Conservation (phyloP, 768 basidiomycete species). For the Bullera alba region DNA sequence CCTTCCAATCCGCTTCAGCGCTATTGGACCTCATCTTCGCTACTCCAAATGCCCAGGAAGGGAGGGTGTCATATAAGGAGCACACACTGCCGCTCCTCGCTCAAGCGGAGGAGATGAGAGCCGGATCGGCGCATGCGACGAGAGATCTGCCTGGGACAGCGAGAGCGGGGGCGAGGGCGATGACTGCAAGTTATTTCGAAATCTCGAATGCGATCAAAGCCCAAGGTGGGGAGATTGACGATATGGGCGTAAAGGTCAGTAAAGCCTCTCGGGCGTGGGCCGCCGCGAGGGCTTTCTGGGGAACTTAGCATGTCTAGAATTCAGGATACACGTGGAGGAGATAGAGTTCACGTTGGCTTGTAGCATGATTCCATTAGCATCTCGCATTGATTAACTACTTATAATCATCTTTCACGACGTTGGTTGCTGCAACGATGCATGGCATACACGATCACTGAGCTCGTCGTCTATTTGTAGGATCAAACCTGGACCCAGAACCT, state of each 20-base stretch:
- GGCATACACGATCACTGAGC: too few species aligned
- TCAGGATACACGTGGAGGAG: too few species aligned
- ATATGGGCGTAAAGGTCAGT: conserved; percentile 29
- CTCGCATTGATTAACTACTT: too few species aligned
- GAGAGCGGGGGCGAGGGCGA: conserved; percentile 42
- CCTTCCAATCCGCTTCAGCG: conserved; percentile 11
- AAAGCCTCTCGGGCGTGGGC: conserved; percentile 19
- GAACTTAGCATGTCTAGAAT: too few species aligned
- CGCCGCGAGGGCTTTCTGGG: conserved; percentile 32
- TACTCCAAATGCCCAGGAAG: conserved; percentile 2
- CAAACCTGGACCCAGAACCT: conserved; percentile 31
- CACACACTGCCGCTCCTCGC: conserved; percentile 34
- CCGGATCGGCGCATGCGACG: conserved; percentile 17
- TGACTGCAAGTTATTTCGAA: conserved; percentile 45
- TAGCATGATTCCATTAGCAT: too few species aligned
- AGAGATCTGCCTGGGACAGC: conserved; percentile 33
- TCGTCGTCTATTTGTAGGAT: too few species aligned
- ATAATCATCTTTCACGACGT: too few species aligned
- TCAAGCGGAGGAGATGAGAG: conserved; percentile 31
- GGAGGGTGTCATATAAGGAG: conserved; percentile 8
- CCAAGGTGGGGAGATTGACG: conserved; percentile 19
- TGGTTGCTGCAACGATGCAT: too few species aligned
- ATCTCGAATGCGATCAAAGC: conserved; percentile 38
- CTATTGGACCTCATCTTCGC: conserved; percentile 16
- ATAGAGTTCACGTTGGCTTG: too few species aligned